A percentile compares a stretch with the other conserved stretches of the same genome.
Evolutionary conservation across 2,329 filamentous ascomycete genomes (phyloP).

Genomic region (Furcasterigmium sp.): DNA sequence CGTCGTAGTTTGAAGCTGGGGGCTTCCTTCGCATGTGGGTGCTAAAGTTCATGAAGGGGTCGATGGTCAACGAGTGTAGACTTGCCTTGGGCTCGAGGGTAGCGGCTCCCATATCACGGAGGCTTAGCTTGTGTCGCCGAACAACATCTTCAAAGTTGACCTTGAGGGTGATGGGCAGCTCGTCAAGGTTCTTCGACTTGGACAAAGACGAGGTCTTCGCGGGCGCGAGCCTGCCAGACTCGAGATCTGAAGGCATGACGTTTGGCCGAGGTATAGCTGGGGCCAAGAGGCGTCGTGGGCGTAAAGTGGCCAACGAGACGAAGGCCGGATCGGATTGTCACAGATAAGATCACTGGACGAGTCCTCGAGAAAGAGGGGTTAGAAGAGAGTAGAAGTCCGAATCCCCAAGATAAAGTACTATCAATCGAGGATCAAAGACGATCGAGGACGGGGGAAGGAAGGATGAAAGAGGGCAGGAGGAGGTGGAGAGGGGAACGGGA

Average conservation of each 20-base stretch:
- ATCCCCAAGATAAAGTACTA: no score
- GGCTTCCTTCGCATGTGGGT: no score
- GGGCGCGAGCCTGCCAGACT: constrained; percentile 12
- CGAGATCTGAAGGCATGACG: constrained; percentile 20
- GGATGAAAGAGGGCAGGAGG: constrained; percentile 3
- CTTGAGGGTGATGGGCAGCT: constrained; percentile 66
- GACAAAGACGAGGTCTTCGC: background rate
- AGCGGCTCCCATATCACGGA: constrained; percentile 73
- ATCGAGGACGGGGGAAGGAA: constrained; percentile 1
- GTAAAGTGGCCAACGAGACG: no score
- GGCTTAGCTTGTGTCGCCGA: constrained; percentile 82
- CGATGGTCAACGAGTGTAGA: no score
- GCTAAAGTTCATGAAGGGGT: background rate
- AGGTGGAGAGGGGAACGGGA: constrained; percentile 1
- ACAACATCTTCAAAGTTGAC: constrained; percentile 69
- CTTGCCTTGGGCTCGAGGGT: constrained; percentile 81
- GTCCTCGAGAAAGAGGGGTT: background rate
- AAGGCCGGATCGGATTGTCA: no score
- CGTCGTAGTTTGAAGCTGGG: no score
- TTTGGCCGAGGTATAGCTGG: background rate
- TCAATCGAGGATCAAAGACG: no score
- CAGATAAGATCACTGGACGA: no score
- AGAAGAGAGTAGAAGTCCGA: background rate
- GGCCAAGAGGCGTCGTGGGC: no score
- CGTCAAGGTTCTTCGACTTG: background rate